Evolutionary conservation across 768 basidiomycete genomes (phyloP).

Genomic region (Suillus variegatus): DNA sequence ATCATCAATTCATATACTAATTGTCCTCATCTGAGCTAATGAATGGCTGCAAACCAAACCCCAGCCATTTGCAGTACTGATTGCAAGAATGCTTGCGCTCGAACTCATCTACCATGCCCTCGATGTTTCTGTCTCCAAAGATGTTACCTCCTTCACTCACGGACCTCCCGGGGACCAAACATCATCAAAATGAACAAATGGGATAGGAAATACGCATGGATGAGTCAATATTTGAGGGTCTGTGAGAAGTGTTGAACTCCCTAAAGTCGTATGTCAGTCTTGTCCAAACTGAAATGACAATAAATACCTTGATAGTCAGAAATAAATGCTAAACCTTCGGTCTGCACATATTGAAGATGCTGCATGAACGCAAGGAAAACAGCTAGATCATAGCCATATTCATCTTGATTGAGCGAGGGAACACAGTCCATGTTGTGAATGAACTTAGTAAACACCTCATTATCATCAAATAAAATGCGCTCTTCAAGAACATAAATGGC

Average conservation of each 20-base stretch:
- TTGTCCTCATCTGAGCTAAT: too few species aligned
- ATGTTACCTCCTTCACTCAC: neutral
- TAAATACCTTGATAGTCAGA: too few species aligned
- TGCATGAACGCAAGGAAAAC: too few species aligned
- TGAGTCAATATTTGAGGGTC: conserved; percentile 25
- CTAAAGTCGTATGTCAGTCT: conserved; percentile 3
- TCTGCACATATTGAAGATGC: too few species aligned
- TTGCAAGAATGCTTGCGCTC: conserved; percentile 4
- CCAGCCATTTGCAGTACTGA: neutral
- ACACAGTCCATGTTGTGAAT: too few species aligned
- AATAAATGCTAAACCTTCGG: too few species aligned
- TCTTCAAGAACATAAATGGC: neutral
- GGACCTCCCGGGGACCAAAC: neutral
- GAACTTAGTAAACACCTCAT: too few species aligned
- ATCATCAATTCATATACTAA: too few species aligned
- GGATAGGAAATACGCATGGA: neutral
- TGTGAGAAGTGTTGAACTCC: conserved; percentile 17
- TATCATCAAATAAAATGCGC: fast-evolving
- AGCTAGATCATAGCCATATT: too few species aligned
- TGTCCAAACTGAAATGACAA: too few species aligned
- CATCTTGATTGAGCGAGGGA: too few species aligned
- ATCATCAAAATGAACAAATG: neutral
- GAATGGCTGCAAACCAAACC: neutral
- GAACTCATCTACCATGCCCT: neutral
- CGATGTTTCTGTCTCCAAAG: neutral